phyloP scores from a whole-genome alignment of 495 filamentous ascomycete species.

The Lasiosphaeris hirsuta region DNA sequence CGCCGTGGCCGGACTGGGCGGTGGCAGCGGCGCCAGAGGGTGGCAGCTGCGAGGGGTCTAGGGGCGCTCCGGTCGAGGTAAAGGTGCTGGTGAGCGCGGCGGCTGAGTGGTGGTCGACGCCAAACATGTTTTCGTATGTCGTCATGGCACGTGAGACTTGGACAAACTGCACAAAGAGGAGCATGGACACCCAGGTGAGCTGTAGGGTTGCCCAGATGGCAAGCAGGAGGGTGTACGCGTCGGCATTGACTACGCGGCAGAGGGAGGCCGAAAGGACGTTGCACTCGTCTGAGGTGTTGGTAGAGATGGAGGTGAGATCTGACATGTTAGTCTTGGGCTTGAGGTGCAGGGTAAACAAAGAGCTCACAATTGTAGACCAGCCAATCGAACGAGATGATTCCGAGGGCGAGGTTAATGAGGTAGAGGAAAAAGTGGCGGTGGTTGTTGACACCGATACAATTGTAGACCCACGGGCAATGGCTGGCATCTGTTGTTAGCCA shows the following conservation, averaged over 20 bases:
- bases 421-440: constrained; percentile 93
- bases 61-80: constrained; percentile 71
- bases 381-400: constrained; percentile 61
- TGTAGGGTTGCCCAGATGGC: constrained; percentile 76
- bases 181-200: constrained; percentile 92
- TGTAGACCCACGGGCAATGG: constrained; percentile 97
- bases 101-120: constrained; percentile 54
- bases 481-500: constrained; percentile 54
- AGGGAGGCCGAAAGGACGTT: constrained; percentile 69
- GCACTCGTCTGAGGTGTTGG: constrained; percentile 51
- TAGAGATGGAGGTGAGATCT: constrained; percentile 36
- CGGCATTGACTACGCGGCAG: constrained; percentile 70
- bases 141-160: constrained; percentile 90
- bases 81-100: constrained; percentile 74
- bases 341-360: constrained; percentile 2
- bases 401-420: constrained; percentile 69
- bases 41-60: constrained; percentile 45
- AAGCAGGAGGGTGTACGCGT: constrained; percentile 78
- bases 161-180: constrained; percentile 84
- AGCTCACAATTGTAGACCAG: constrained; percentile 42
- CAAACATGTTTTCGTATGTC: constrained; percentile 91
- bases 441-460: constrained; percentile 93
- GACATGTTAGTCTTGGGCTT: not conserved
- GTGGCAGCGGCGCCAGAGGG: constrained; percentile 35
- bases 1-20: constrained; percentile 26